Evolutionary conservation across 371 early-diverging fungal species (phyloP).

Genomic region (Mortierella sp.): DNA sequence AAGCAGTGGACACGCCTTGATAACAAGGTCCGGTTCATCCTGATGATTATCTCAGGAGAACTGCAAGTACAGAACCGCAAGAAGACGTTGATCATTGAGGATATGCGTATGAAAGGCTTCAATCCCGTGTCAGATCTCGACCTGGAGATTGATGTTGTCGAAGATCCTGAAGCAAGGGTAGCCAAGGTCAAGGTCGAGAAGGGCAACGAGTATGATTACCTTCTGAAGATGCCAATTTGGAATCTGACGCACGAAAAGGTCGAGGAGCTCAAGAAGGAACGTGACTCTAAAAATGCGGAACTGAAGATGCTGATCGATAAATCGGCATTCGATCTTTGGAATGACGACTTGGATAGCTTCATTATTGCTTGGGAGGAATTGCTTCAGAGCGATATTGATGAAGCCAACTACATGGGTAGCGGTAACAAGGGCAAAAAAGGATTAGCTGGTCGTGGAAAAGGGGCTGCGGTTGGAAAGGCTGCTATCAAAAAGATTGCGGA

Average conservation of each 20-base stretch:
- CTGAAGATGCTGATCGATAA: constrained; percentile 78
- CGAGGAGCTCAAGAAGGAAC: constrained; percentile 83
- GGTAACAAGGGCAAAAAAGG: constrained; percentile 40
- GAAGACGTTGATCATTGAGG: constrained; percentile 82
- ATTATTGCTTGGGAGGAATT: constrained; percentile 81
- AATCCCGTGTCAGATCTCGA: constrained; percentile 70
- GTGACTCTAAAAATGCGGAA: constrained; percentile 76
- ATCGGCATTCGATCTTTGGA: constrained; percentile 92
- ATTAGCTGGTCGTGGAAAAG: constrained; percentile 15
- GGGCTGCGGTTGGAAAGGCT: constrained; percentile 24
- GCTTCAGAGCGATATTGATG: constrained; percentile 47
- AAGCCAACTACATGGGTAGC: constrained; percentile 36
- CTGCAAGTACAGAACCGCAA: constrained; percentile 92
- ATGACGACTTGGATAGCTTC: constrained; percentile 87
- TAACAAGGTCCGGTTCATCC: constrained; percentile 96
- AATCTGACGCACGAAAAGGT: constrained; percentile 95
- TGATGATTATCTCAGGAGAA: constrained; percentile 89
- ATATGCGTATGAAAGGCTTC: constrained; percentile 84
- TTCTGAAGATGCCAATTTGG: constrained; percentile 95
- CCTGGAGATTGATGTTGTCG: constrained; percentile 52
- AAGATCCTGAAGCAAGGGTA: constrained; percentile 63
- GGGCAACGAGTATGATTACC: constrained; percentile 89
- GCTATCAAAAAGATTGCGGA: constrained; percentile 45
- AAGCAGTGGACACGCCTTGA: constrained; percentile 85
- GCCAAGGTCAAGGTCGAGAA: constrained; percentile 56